Conservation (phyloP, 352 stramenopile species). For the Globisporangium middletonii region DNA sequence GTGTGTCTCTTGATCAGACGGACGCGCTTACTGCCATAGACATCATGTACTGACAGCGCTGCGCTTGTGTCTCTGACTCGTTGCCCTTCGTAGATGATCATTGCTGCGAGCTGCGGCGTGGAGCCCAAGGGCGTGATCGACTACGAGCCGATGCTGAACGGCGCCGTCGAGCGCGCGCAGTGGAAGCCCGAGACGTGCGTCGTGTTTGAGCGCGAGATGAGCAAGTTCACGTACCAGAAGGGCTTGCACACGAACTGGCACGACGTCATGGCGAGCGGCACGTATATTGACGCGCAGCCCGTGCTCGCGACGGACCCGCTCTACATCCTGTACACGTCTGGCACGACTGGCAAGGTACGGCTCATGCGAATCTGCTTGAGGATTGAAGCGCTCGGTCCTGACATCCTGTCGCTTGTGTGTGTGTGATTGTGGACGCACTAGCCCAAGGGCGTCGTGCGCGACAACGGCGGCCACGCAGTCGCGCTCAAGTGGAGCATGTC, state of each 20-base stretch:
- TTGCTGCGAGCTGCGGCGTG: constrained; percentile 56
- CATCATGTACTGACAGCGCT: not conserved
- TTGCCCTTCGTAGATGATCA: constrained; percentile 27
- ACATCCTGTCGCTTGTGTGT: not conserved
- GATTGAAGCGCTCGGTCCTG: not conserved
- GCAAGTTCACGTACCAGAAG: constrained; percentile 23
- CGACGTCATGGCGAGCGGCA: constrained; percentile 19
- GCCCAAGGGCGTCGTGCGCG: constrained; percentile 74
- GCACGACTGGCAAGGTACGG: constrained; percentile 48
- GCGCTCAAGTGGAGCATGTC: constrained; percentile 87
- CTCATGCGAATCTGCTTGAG: not conserved
- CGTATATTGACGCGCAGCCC: constrained; percentile 17
- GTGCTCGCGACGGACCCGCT: constrained; percentile 45
- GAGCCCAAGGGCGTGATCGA: constrained; percentile 58
- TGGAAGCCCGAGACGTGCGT: constrained; percentile 41
- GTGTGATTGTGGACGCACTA: constrained; percentile 1
- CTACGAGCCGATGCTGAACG: constrained; percentile 75
- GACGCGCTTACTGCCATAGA: not conserved
- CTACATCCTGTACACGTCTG: constrained; percentile 81
- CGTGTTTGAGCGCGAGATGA: constrained; percentile 46
- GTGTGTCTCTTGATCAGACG: not conserved
- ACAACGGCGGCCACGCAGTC: constrained; percentile 72
- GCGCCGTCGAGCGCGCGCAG: constrained; percentile 39
- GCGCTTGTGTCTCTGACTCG: not conserved
- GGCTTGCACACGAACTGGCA: constrained; percentile 24